phyloP scores from a whole-genome alignment of 2,329 filamentous ascomycete genomes.

The Botrytis porri region DNA sequence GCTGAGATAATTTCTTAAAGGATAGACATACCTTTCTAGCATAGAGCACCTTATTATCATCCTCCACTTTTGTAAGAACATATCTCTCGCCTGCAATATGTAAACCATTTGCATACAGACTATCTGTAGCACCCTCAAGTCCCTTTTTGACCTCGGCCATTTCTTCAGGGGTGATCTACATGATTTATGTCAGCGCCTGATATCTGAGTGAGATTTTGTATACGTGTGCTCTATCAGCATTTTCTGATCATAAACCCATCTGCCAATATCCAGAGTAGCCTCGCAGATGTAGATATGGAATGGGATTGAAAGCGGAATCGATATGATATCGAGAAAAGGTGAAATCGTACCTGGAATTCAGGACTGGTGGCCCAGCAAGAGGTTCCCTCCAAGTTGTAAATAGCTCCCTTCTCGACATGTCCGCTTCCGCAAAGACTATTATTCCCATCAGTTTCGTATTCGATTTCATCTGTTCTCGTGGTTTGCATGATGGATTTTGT shows the following conservation, averaged over 20 bases:
- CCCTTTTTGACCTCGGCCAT: slow-evolving; percentile 57
- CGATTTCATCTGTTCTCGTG: neutral
- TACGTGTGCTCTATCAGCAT: neutral
- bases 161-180: slow-evolving; percentile 56
- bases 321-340: neutral
- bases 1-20: neutral
- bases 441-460: slow-evolving; percentile 29
- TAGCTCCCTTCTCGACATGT: slow-evolving; percentile 79
- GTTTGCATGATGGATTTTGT: slow-evolving; percentile 32
- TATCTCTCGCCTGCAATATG: slow-evolving; percentile 75
- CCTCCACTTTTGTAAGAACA: slow-evolving; percentile 72
- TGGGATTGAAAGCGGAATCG: neutral
- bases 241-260: neutral
- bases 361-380: slow-evolving; percentile 72
- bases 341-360: slow-evolving; percentile 52
- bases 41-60: slow-evolving; percentile 67
- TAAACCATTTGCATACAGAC: slow-evolving; percentile 69
- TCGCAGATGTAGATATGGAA: neutral
- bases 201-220: neutral
- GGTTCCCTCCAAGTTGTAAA: slow-evolving; percentile 77
- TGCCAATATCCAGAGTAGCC: neutral
- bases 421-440: slow-evolving; percentile 74
- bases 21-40: slow-evolving; percentile 71
- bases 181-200: slow-evolving; percentile 7
- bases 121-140: slow-evolving; percentile 50